Base-by-base conservation (phyloP, 2,329 filamentous ascomycete genomes). In the Hypomyces rosellus region DNA sequence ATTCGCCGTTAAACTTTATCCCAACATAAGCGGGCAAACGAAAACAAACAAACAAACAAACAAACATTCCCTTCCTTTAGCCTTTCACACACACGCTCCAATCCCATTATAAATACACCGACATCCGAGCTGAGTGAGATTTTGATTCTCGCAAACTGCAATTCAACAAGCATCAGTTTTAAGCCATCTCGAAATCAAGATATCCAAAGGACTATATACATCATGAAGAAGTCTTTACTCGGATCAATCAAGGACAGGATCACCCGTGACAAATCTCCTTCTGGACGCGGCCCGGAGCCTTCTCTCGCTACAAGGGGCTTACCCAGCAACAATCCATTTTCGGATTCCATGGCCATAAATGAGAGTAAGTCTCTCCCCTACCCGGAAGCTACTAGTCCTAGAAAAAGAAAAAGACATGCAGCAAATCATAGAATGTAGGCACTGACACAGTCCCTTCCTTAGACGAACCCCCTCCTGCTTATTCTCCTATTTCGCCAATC, bases 381-480 rank as follows among this genome's bases (percentile, higher is more conserved):
- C 12, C 15, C 9, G 3, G 14, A n/a, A 20, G 20, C 36, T n/a
- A 38, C 36, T 38, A 6, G 6, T 38, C 15, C 36, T n/a, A 6
- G 25, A 11, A 11, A 11, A 30, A 11, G 6, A 30, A 6, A 30
- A 30, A 4, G 25, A 30, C 25, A 11, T 8, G 25, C 25, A 30
- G 25, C 25, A 30, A 30, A 30, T 30, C 6, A 30, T 2, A 30
- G 25, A 30, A 6, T 7, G 25, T 30, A 6, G 25, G 9, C 25
- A 13, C 30, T 48, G 33, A 48, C 46, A 18, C 9, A 22, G 16
- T 33, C 33, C 8, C 30, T 40, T 15, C n/a, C 9, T 16, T 37
- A 51, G 49, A 15, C 13, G 65, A 69, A 11, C 59, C 66, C 5
- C 68, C 69, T 18, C 70, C 70, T 4, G 63, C 69, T 16, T 71